These are phyloP conservation scores for Iris macrosiphon DNA, from an alignment of 106 monocot species.

Conservation along the genomic window DNA sequence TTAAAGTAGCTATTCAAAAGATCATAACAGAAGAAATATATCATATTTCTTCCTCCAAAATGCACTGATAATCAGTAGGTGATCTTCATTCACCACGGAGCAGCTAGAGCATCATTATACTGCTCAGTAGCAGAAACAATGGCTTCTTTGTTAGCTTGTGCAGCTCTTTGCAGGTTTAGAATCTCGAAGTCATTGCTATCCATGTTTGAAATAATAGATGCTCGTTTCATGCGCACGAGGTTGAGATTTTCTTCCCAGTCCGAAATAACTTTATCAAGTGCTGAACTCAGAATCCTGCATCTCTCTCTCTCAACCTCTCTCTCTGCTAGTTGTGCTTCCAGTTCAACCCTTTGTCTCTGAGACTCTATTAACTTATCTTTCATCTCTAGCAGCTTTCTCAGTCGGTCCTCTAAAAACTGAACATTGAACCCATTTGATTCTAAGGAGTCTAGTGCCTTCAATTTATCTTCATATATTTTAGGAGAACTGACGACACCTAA, in stretches of 20 bases:
- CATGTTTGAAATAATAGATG: background rate
- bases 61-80: too few relatives aligned
- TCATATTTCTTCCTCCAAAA: too few relatives aligned
- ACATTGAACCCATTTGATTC: slow-evolving; percentile 47
- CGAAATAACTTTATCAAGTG: slow-evolving; percentile 9
- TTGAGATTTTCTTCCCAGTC: slow-evolving; percentile 12
- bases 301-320: background rate
- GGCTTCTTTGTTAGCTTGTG: background rate
- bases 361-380: background rate
- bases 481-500: slow-evolving; percentile 13
- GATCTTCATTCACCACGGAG: too few relatives aligned
- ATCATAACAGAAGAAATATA: too few relatives aligned
- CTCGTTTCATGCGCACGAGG: background rate
- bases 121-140: background rate
- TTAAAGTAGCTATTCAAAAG: too few relatives aligned
- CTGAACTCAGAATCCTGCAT: background rate
- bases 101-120: background rate
- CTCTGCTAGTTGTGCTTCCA: slow-evolving; percentile 11
- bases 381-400: slow-evolving; percentile 15
- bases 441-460: slow-evolving; percentile 17
- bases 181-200: slow-evolving; percentile 8
- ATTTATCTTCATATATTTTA: slow-evolving; percentile 17
- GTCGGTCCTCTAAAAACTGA: background rate
- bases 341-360: background rate
- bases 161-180: slow-evolving; percentile 3